Conservation (phyloP, 2,329 filamentous ascomycete species). For the Fusarium subglutinans region DNA sequence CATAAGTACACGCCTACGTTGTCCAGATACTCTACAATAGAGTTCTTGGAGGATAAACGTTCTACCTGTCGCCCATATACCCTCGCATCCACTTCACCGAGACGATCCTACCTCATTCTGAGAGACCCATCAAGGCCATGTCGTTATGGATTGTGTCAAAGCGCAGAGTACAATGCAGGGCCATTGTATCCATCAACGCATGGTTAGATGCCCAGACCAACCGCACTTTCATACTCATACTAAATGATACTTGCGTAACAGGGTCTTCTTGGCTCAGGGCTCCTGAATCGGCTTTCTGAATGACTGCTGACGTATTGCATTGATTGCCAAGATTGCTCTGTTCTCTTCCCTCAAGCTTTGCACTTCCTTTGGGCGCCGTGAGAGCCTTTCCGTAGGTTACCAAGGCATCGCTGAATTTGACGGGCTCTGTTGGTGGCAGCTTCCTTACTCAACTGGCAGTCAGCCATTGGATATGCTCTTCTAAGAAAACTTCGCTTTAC, state of each 20-base stretch:
- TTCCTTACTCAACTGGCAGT: background rate
- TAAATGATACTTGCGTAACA: background rate
- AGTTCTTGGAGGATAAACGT: background rate
- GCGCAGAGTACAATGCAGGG: background rate
- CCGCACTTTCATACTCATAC: background rate
- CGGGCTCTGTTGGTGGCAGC: background rate
- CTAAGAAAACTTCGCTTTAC: background rate
- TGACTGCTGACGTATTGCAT: background rate
- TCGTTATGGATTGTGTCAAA: background rate
- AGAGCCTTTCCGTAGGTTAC: background rate
- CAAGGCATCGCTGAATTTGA: background rate
- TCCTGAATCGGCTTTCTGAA: slow-evolving; percentile 24
- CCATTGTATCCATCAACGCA: background rate
- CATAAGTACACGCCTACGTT: background rate
- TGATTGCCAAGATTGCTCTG: background rate
- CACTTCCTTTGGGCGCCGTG: background rate
- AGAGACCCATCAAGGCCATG: background rate
- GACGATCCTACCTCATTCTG: background rate
- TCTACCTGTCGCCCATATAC: background rate
- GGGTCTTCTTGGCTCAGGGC: background rate
- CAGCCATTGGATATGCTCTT: background rate
- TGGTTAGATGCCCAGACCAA: background rate
- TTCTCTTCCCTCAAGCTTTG: background rate
- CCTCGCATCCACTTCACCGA: slow-evolving; percentile 1
- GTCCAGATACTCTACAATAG: background rate